Evolutionary conservation across 2,329 filamentous ascomycete genomes (phyloP).

Genomic region (Calonectria pteridis): DNA sequence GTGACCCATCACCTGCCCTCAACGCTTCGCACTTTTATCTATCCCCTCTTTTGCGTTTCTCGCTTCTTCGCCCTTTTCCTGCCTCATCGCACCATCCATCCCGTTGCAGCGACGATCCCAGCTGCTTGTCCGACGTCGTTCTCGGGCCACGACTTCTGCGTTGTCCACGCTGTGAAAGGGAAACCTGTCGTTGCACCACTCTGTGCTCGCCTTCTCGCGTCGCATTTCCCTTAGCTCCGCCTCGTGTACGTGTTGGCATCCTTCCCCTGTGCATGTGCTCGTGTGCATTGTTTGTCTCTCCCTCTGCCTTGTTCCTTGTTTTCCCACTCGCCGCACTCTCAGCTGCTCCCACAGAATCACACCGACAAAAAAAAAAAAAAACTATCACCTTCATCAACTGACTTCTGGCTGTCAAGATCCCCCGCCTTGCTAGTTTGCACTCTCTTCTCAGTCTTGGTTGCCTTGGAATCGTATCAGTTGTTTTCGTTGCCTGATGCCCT

Average conservation of each 20-base stretch:
- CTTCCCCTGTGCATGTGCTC: slow-evolving; percentile 12
- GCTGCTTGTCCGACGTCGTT: neutral
- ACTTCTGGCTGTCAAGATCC: neutral
- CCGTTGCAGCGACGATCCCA: neutral
- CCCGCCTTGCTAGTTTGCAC: neutral
- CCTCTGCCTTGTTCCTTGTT: neutral
- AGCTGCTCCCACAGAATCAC: neutral
- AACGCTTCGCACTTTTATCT: slow-evolving; percentile 2
- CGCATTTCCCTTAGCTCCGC: slow-evolving; percentile 7
- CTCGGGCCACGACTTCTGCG: slow-evolving; percentile 3
- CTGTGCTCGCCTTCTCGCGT: slow-evolving; percentile 6
- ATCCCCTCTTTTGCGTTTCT: neutral
- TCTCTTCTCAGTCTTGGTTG: neutral
- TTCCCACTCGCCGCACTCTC: neutral
- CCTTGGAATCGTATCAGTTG: neutral
- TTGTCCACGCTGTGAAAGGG: neutral
- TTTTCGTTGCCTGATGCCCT: slow-evolving; percentile 28
- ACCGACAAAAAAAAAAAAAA: neutral
- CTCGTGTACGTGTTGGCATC: slow-evolving; percentile 10
- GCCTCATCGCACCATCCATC: slow-evolving; percentile 8
- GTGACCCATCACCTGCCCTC: slow-evolving; percentile 7
- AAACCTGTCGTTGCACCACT: slow-evolving; percentile 14
- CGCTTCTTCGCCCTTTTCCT: neutral
- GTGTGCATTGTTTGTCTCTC: slow-evolving; percentile 3
- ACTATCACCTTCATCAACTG: neutral